These are phyloP conservation scores for Xylariaceae sp. DNA, from an alignment of 2,329 filamentous ascomycete species.

Conservation along the genomic window DNA sequence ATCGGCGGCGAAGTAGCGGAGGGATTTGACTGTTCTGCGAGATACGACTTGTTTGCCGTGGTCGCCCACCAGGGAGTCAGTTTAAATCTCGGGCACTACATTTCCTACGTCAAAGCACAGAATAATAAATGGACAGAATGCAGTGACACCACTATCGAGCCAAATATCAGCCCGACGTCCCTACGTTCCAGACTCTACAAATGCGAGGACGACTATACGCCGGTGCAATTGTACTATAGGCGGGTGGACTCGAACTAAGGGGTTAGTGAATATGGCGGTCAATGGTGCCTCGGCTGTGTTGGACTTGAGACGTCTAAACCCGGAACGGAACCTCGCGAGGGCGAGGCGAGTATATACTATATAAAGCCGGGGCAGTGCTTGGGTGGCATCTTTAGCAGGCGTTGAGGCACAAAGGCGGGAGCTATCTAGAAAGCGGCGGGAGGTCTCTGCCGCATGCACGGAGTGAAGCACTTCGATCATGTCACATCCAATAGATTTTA, in stretches of 20 bases:
- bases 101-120: conserved; percentile 60
- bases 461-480: neutral
- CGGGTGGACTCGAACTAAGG: neutral
- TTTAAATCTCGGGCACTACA: conserved; percentile 74
- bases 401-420: neutral
- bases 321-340: neutral
- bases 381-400: conserved; percentile 3
- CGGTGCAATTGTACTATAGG: conserved; percentile 17
- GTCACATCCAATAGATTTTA: neutral
- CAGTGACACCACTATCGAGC: conserved; percentile 38
- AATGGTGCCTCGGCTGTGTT: neutral
- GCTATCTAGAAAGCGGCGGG: neutral
- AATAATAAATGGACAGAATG: conserved; percentile 47
- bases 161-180: fast-evolving
- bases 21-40: conserved; percentile 40
- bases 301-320: neutral
- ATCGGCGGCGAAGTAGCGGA: conserved; percentile 45
- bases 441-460: neutral
- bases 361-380: neutral
- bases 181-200: neutral
- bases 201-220: neutral
- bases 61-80: conserved; percentile 69
- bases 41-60: conserved; percentile 83
- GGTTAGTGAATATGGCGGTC: neutral
- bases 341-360: conserved; percentile 1